phyloP scores from a whole-genome alignment of 768 basidiomycete species.

The Pleurotus platypus region DNA sequence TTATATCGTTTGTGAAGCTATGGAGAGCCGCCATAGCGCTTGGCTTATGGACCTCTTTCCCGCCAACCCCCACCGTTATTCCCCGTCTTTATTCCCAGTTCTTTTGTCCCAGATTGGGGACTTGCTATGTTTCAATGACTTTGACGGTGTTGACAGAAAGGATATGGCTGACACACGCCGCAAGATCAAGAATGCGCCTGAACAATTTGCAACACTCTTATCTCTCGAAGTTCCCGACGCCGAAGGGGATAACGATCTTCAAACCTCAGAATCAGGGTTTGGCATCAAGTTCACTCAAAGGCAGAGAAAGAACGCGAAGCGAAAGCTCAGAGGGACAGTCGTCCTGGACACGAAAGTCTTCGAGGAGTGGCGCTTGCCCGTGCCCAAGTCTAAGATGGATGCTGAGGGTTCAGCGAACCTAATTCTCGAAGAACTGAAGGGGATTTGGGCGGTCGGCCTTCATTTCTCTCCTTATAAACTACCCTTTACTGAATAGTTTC shows the following conservation, averaged over 20 bases:
- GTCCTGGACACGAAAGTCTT: constrained; percentile 25
- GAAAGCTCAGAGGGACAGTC: constrained; percentile 8
- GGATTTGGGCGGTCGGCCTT: constrained; percentile 1
- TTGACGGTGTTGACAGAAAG: neutral
- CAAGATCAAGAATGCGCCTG: neutral
- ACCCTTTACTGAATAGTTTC: neutral
- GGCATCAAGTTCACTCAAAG: constrained; percentile 23
- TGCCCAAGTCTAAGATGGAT: constrained; percentile 18
- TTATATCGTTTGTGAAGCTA: neutral
- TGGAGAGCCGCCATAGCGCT: neutral
- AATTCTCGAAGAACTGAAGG: constrained; percentile 22
- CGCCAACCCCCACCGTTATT: neutral
- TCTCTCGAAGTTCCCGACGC: neutral
- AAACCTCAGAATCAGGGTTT: neutral
- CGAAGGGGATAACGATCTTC: neutral
- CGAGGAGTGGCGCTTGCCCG: constrained; percentile 19
- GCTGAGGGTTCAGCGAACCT: neutral
- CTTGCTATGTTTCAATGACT: neutral
- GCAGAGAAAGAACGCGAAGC: constrained; percentile 17
- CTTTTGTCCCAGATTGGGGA: neutral
- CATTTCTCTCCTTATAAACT: neutral
- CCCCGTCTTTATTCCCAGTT: neutral
- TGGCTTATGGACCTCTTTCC: neutral
- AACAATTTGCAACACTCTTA: neutral
- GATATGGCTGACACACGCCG: neutral